These are phyloP conservation scores for Sophora flavescens DNA, from an alignment of 306 rosid species.

Conservation along the genomic window DNA sequence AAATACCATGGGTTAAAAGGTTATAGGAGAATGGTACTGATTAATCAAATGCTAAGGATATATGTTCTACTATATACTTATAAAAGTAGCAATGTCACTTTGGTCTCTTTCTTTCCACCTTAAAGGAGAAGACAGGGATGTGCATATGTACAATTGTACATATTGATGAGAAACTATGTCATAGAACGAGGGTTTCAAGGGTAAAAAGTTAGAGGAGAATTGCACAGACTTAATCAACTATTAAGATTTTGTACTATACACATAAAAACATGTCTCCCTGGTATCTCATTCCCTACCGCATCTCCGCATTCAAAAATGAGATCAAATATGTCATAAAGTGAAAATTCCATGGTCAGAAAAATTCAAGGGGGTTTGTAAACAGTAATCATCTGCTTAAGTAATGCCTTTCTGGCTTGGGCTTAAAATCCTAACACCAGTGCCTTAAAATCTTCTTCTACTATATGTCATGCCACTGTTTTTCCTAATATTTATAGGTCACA, in stretches of 20 bases:
- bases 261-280: background rate
- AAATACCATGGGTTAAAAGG: slow-evolving; percentile 6
- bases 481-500: background rate
- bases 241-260: background rate
- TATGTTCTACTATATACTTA: background rate
- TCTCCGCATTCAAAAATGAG: slow-evolving; percentile 45
- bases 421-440: background rate
- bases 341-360: slow-evolving; percentile 13
- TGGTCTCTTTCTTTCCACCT: background rate
- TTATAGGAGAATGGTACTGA: background rate
- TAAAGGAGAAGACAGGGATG: background rate
- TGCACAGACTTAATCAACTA: background rate
- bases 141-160: slow-evolving; percentile 38
- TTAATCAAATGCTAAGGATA: background rate
- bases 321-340: background rate
- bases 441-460: background rate
- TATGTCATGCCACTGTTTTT: background rate
- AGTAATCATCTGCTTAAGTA: background rate
- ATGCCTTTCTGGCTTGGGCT: background rate
- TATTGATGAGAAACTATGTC: background rate
- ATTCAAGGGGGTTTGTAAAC: background rate
- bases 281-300: background rate
- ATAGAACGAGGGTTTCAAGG: background rate
- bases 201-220: background rate
- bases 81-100: background rate